phyloP scores from a whole-genome alignment of 116 monocot species.

The Posidonia oceanica region DNA sequence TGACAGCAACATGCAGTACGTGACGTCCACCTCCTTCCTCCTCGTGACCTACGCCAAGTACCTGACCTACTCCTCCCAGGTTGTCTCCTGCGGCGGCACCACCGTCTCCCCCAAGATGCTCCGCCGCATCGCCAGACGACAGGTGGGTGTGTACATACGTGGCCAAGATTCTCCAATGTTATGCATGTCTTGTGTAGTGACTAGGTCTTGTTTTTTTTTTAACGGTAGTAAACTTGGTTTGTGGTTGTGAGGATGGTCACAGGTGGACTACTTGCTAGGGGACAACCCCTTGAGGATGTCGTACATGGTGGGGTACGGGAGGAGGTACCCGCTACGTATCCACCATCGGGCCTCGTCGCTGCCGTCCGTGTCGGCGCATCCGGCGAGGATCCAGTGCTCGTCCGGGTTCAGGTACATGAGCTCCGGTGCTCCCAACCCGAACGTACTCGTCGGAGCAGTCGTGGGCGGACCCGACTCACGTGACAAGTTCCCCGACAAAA shows the following conservation, averaged over 20 bases:
- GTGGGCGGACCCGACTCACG: constrained; percentile 75
- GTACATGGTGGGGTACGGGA: constrained; percentile 94
- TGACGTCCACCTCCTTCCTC: constrained; percentile 86
- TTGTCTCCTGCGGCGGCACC: constrained; percentile 59
- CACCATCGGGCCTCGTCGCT: constrained; percentile 91
- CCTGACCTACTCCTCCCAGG: constrained; percentile 48
- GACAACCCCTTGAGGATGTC: constrained; percentile 88
- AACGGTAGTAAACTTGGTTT: too few relatives aligned
- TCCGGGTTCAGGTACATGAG: constrained; percentile 53
- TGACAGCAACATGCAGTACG: constrained; percentile 97
- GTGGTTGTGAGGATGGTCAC: not conserved
- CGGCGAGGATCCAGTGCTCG: constrained; percentile 62
- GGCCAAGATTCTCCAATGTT: not conserved
- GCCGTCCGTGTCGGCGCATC: constrained; percentile 69
- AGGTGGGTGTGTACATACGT: constrained; percentile 14
- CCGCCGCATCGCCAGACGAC: constrained; percentile 68
- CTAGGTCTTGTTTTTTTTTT: too few relatives aligned
- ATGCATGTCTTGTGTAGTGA: not conserved
- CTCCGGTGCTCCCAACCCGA: constrained; percentile 72
- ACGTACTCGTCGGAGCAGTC: constrained; percentile 68
- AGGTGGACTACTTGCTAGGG: constrained; percentile 90
- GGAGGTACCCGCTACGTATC: constrained; percentile 50
- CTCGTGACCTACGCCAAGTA: constrained; percentile 96
- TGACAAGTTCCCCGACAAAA: constrained; percentile 70
- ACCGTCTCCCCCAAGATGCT: constrained; percentile 60